phyloP scores from a whole-genome alignment of 148 eudicot species.

The Vaccinium darrowii region DNA sequence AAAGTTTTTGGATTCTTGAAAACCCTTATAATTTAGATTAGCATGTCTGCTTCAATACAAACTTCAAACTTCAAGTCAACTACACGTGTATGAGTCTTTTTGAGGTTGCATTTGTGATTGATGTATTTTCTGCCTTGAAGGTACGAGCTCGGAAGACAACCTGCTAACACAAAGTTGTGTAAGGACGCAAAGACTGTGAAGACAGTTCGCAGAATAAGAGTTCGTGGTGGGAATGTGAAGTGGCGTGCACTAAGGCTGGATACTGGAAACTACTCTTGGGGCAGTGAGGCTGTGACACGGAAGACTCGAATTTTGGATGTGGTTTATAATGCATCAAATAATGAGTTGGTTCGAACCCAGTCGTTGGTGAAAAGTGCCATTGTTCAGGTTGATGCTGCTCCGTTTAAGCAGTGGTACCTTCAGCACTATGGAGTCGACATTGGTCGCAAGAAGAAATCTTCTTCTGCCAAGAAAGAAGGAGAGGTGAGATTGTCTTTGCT shows the following conservation, averaged over 20 bases:
- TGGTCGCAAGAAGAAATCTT: constrained; percentile 58
- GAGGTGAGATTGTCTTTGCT: constrained; percentile 30
- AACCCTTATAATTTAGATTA: not conserved
- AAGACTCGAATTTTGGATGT: constrained; percentile 53
- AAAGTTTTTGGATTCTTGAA: not conserved
- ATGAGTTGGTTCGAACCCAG: constrained; percentile 61
- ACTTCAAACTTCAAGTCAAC: not conserved
- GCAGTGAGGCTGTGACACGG: constrained; percentile 50
- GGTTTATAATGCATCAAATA: constrained; percentile 53
- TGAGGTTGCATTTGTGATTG: not conserved
- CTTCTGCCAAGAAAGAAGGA: constrained; percentile 47
- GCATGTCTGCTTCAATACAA: not conserved
- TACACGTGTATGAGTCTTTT: not conserved
- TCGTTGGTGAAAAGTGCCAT: constrained; percentile 64
- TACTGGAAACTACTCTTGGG: constrained; percentile 62
- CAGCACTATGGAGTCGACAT: constrained; percentile 64
- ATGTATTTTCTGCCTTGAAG: constrained; percentile 27
- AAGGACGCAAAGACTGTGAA: constrained; percentile 24
- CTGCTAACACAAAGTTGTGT: constrained; percentile 74
- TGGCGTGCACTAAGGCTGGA: constrained; percentile 61
- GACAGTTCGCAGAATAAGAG: constrained; percentile 52
- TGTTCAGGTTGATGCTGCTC: constrained; percentile 64
- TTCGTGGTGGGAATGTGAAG: constrained; percentile 59
- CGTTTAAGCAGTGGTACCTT: constrained; percentile 61
- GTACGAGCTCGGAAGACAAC: constrained; percentile 94